Base-by-base conservation (phyloP, 1,139 yeast species). In the Yamadazyma friedrichii region DNA sequence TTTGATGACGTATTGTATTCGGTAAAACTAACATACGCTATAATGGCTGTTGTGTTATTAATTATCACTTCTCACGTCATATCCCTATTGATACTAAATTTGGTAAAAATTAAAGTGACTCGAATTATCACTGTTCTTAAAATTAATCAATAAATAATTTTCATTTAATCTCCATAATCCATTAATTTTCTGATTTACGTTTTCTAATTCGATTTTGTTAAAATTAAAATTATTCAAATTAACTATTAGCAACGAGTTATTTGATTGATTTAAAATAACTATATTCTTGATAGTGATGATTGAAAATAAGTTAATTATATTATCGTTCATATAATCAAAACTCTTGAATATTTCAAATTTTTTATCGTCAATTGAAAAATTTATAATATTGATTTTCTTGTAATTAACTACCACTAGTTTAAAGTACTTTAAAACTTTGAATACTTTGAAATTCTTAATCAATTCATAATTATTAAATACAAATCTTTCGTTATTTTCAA, bases 141-240 rank as follows among this genome's bases (percentile, higher is more conserved):
- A 42, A 33, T 40, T 44, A 1, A 51, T 42, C 27, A 51, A 25
- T 17, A 49, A 24, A 30, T 40, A 43, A 30, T 50, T 41, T 13
- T 49, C 51, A 32, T 41, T 40, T 10, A 51, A 28, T 30, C 47
- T 40, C 8, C 44, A 39, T n/a, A 51, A 27, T n/a, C 54, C 54
- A 37, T 43, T 50, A 17, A 51, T 47, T 30, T 49, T 48, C 29
- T 50, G 43, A 29, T 45, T 36, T 3, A 34, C 13, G 15, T 31
- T 36, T 3, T 41, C 38, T 24, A 51, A 38, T 3, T 36, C 34
- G 4, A 49, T 24, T n/a, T 34, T 31, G n/a, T 43, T 41, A 2
- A 41, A 38, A 3, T 42, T 39, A 20, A 46, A 39, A 32, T 41
- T 47, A n/a, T 36, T 35, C 26, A 50, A 37, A 36, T 51, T 49